Conservation (phyloP, 1,284 basidiomycete genomes). For the Peniophora sp. region DNA sequence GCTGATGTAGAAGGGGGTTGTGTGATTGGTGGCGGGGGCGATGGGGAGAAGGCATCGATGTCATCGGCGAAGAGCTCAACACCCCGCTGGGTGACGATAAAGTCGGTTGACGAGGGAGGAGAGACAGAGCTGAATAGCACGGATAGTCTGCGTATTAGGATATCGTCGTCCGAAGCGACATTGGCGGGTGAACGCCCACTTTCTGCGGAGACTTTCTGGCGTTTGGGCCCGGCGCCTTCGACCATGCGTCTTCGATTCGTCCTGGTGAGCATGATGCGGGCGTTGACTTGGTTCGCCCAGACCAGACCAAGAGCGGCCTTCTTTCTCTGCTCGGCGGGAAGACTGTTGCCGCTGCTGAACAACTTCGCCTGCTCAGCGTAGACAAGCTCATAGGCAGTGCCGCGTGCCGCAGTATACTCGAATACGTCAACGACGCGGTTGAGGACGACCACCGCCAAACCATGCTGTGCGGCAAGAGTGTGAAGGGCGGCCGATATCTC, state of each 20-base stretch:
- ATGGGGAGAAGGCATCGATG: conserved; percentile 7
- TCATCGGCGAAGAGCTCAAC: conserved; percentile 30
- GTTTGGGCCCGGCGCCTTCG: conserved; percentile 4
- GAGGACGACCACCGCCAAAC: conserved; percentile 72
- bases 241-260: conserved; percentile 63
- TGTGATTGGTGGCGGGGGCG: background rate
- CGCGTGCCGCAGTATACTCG: conserved; percentile 20
- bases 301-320: conserved; percentile 81
- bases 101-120: conserved; percentile 57
- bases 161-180: conserved; percentile 9
- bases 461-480: conserved; percentile 50
- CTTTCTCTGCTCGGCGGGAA: conserved; percentile 52
- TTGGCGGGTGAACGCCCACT: conserved; percentile 22
- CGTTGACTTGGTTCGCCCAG: conserved; percentile 88
- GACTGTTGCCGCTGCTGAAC: conserved; percentile 61
- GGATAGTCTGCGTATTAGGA: conserved; percentile 54
- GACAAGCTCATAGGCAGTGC: conserved; percentile 28
- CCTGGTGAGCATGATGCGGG: conserved; percentile 73
- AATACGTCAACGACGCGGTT: conserved; percentile 85
- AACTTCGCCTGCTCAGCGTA: conserved; percentile 73
- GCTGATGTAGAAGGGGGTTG: background rate
- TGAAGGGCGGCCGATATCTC: conserved; percentile 64
- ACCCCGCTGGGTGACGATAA: conserved; percentile 57
- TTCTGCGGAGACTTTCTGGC: conserved; percentile 19
- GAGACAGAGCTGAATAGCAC: conserved; percentile 71